A percentile compares a stretch with the other conserved stretches of the same genome.
Conservation (phyloP, 768 basidiomycete species). For the Lactarius pseudohatsudake region DNA sequence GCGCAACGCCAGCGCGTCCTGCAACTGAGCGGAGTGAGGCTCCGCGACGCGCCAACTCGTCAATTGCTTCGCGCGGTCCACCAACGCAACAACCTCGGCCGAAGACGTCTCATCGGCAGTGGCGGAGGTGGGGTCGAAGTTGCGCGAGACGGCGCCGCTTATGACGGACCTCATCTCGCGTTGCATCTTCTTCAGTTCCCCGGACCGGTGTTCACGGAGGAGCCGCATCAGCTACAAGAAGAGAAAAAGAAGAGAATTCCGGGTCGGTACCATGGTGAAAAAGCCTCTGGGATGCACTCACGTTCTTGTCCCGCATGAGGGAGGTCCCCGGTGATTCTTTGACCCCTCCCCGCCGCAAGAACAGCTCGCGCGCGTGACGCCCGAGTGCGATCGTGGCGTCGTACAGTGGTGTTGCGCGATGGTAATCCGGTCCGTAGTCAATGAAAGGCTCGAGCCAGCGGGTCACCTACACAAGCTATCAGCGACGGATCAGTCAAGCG, state of each 20-base stretch:
- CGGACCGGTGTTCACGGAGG: background rate
- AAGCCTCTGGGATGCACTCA: background rate
- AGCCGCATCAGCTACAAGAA: conserved; percentile 1
- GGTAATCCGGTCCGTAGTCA: conserved; percentile 20
- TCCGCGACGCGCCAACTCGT: background rate
- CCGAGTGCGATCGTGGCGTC: conserved; percentile 19
- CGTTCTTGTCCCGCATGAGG: background rate
- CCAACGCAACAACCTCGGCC: background rate
- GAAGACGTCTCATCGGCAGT: background rate
- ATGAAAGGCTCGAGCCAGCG: conserved; percentile 24
- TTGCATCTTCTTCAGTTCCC: background rate
- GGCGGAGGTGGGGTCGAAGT: background rate
- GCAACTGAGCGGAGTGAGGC: background rate
- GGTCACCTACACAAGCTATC: conserved; percentile 7
- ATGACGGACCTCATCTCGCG: background rate
- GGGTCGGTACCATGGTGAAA: background rate
- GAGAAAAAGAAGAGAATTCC: background rate
- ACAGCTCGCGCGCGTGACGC: conserved; percentile 11
- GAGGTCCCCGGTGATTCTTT: background rate
- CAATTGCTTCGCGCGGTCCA: background rate
- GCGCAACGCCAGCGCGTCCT: conserved; percentile 2
- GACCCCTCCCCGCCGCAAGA: background rate
- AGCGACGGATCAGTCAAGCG: background rate
- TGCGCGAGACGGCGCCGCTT: background rate
- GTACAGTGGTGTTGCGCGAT: conserved; percentile 9